Base-by-base conservation (phyloP, 2,329 filamentous ascomycete genomes). In the Teratosphaeria gauchensis region DNA sequence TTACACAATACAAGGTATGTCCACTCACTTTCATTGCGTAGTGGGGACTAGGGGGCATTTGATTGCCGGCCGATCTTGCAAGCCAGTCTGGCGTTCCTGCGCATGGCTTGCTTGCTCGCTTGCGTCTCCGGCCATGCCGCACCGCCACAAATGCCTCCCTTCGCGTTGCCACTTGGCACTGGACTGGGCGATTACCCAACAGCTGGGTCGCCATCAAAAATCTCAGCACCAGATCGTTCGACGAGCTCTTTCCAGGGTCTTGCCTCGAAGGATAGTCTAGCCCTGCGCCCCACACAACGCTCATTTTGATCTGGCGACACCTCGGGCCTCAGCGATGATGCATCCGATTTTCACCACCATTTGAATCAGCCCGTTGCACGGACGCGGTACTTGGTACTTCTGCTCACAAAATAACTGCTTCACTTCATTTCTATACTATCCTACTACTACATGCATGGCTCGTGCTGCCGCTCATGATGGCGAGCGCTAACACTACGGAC, bases 1-100 rank as follows among this genome's bases (percentile, higher is more conserved):
- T 73, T 79, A 70, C 80, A 81, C 69, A 48, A 48, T 19, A 21
- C 42, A 48, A 48, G 42, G 42, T 48, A 48, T 21, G 42, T 48
- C 19, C 16, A 19, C 42, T 48, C 19, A 9, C 16, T 21, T 21
- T 48, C 42, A 48, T 48, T 21, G 42, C 42, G n/a, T 19, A 81
- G 78, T 82, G 84, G 78, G 65, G 63, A 58, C 38, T 51, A 28
- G 42, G 61, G 42, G 56, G 59, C 56, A 51, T 52, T 62, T 58
- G 56, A 53, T 55, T 61, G 59, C 31, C 42, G 21, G 48, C 33
- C 24, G 7, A 58, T 54, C 51, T 55, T 16, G 30, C 21, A 4
- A 33, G 19, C 14, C 7, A 28, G 51, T 38, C 48, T 55, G 56
- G 16, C 11, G 35, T 32, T 56, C n/a, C 53, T 32, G 19, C 21